phyloP scores from a whole-genome alignment of 345 rosid genomes.

The Lepidium aucheri region DNA sequence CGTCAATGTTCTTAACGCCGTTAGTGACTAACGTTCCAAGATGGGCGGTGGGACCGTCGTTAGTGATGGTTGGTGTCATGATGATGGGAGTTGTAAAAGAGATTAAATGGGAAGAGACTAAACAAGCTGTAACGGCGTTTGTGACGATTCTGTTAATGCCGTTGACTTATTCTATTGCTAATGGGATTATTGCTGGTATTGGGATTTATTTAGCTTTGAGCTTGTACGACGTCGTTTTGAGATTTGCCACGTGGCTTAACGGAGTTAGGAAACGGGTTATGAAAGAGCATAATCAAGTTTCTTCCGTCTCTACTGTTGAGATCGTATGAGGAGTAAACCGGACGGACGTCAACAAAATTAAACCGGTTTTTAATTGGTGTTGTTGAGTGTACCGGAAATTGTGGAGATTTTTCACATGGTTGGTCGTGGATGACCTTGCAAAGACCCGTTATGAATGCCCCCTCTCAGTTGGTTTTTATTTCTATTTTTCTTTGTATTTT shows the following conservation, averaged over 20 bases:
- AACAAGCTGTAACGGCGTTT: slow-evolving; percentile 76
- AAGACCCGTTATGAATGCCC: slow-evolving; percentile 15
- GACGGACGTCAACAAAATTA: neutral
- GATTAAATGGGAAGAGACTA: slow-evolving; percentile 57
- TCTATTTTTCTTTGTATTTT: neutral
- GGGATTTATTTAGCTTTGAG: slow-evolving; percentile 57
- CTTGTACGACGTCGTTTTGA: slow-evolving; percentile 36
- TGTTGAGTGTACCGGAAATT: neutral
- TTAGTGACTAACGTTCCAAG: slow-evolving; percentile 65
- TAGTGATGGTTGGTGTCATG: slow-evolving; percentile 77
- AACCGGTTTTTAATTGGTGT: neutral
- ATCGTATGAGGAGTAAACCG: slow-evolving; percentile 15
- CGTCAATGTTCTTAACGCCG: slow-evolving; percentile 65
- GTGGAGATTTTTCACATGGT: slow-evolving; percentile 15
- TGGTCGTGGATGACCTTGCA: slow-evolving; percentile 11
- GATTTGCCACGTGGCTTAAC: slow-evolving; percentile 25
- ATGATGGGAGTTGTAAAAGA: slow-evolving; percentile 83
- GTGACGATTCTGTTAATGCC: slow-evolving; percentile 83
- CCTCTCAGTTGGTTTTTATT: neutral
- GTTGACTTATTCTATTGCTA: slow-evolving; percentile 69
- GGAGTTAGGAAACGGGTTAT: slow-evolving; percentile 43
- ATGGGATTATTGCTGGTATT: slow-evolving; percentile 82
- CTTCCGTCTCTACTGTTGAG: slow-evolving; percentile 39
- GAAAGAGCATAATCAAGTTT: slow-evolving; percentile 63
- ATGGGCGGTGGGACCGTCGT: slow-evolving; percentile 89